Evolutionary conservation across 2,329 filamentous ascomycete genomes (phyloP).

Genomic region (Pseudogymnoascus sp.): DNA sequence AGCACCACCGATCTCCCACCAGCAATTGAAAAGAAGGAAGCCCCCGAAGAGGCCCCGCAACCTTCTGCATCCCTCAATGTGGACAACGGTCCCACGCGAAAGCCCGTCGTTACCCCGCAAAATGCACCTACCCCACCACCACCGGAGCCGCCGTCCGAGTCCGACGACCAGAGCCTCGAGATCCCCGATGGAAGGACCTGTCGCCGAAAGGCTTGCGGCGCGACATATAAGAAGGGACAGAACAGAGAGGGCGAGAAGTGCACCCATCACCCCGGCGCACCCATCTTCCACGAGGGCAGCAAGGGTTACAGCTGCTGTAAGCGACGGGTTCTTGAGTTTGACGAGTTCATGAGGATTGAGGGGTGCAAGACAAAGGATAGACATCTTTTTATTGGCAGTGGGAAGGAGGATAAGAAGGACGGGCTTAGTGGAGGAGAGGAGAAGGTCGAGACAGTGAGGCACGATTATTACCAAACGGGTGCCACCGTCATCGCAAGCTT

Average conservation of each 20-base stretch:
- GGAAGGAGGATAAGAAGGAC: slow-evolving; percentile 41
- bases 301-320: slow-evolving; percentile 99
- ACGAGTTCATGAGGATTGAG: slow-evolving; percentile 93
- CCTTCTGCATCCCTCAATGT: slow-evolving; percentile 17
- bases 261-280: slow-evolving; percentile 77
- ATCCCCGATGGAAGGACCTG: slow-evolving; percentile 70
- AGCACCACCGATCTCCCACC: slow-evolving; percentile 70
- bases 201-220: slow-evolving; percentile 66
- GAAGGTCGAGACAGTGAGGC: slow-evolving; percentile 65
- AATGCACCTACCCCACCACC: slow-evolving; percentile 31
- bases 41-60: slow-evolving; percentile 31
- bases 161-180: slow-evolving; percentile 68
- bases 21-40: slow-evolving; percentile 49
- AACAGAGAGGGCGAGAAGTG: slow-evolving; percentile 66
- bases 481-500: slow-evolving; percentile 79
- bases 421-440: slow-evolving; percentile 51
- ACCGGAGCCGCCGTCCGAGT: slow-evolving; percentile 68
- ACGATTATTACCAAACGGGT: slow-evolving; percentile 92
- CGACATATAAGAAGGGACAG: slow-evolving; percentile 52
- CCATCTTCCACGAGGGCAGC: slow-evolving; percentile 95
- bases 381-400: slow-evolving; percentile 79
- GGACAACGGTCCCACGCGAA: slow-evolving; percentile 42
- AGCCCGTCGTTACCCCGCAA: slow-evolving; percentile 37
- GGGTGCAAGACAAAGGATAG: slow-evolving; percentile 75
- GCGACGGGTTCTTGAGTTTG: slow-evolving; percentile 87